Base-by-base conservation (phyloP, 257 asterid genomes). In the Nicotiana paniculata region DNA sequence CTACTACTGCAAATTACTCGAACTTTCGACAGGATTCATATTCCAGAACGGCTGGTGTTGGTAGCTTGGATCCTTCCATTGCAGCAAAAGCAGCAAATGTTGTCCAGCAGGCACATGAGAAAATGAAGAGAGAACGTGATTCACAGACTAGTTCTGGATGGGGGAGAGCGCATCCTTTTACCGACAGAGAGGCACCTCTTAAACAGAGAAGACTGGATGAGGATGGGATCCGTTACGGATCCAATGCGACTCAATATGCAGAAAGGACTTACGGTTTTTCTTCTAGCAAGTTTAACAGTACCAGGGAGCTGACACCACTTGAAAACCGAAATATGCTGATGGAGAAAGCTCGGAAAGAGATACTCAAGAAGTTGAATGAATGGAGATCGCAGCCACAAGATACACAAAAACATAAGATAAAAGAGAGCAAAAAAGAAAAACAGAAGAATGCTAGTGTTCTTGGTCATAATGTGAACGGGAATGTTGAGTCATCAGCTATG, bases 61-160 rank as follows among this genome's bases (percentile, higher is more conserved):
- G 80, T 72, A 79, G 70, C 80, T 80, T 59, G 5, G 88, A 85
- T 83, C 90, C 94, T 70, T 87, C 92, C 30, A 81, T 86, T 84
- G 86, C 90, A 7, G 90, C 85, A 66, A 90, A 92, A 86, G 89
- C 90, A 46, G 86, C 89, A 32, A 83, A 72, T 81, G 87, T 86
- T 59, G 88, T 86, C 75, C 92, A 88, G 86, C 93, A 81, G 87
- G 94, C 89, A 35, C 89, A 85, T 46, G 90, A 87, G 81, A 90
- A 81, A 86, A 55, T 88, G 89, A 93, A 91, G 89, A 92, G 95
- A 81, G 91, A 89, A 58, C 89, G 85, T 64, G 89, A 87, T 81
- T 43, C 51, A 21, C 88, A 79, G 51, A 37, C 83, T 79, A 67
- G 83, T 74, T 13, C 85, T 12, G 87, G 85, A 37, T 66, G 78